A percentile compares a stretch with the other conserved stretches of the same genome.
These are phyloP conservation scores for Clarireedia homoeocarpa DNA, from an alignment of 2,329 filamentous ascomycete genomes.

Conservation along the genomic window DNA sequence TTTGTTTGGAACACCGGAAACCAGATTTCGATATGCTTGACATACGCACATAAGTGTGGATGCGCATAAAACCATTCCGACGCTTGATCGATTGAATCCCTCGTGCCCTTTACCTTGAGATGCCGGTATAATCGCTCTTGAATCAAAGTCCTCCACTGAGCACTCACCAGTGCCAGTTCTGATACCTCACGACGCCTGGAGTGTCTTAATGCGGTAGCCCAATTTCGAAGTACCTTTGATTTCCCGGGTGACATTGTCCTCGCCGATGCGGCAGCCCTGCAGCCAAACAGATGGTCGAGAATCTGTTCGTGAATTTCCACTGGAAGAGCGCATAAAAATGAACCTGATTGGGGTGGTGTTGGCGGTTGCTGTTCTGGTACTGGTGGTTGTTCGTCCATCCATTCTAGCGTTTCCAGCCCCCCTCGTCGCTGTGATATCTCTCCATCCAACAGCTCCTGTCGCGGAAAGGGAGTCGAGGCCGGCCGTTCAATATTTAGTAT, in stretches of 20 bases:
- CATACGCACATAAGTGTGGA: slow-evolving; percentile 52
- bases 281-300: slow-evolving; percentile 63
- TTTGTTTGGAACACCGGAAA: slow-evolving; percentile 57
- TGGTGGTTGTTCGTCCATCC: neutral
- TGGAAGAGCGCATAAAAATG: slow-evolving; percentile 41
- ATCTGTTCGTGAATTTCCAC: slow-evolving; percentile 66
- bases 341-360: neutral
- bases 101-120: slow-evolving; percentile 66
- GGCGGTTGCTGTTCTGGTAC: neutral
- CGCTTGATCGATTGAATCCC: slow-evolving; percentile 52
- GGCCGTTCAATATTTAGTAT: slow-evolving; percentile 27
- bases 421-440: slow-evolving; percentile 18
- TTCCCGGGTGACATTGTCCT: slow-evolving; percentile 47
- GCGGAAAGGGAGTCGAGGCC: slow-evolving; percentile 29
- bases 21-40: slow-evolving; percentile 70
- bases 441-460: slow-evolving; percentile 24
- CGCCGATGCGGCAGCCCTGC: slow-evolving; percentile 54
- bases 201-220: slow-evolving; percentile 58
- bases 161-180: slow-evolving; percentile 54
- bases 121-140: slow-evolving; percentile 68
- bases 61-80: slow-evolving; percentile 51
- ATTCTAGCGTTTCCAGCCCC: neutral
- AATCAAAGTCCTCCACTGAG: slow-evolving; percentile 57
- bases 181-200: slow-evolving; percentile 60
- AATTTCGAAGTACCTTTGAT: slow-evolving; percentile 45